Evolutionary conservation across 257 asterid genomes (phyloP), one percentile per base, ranked within the genome.

Genomic region (Nicotiana tomentosiformis): DNA sequence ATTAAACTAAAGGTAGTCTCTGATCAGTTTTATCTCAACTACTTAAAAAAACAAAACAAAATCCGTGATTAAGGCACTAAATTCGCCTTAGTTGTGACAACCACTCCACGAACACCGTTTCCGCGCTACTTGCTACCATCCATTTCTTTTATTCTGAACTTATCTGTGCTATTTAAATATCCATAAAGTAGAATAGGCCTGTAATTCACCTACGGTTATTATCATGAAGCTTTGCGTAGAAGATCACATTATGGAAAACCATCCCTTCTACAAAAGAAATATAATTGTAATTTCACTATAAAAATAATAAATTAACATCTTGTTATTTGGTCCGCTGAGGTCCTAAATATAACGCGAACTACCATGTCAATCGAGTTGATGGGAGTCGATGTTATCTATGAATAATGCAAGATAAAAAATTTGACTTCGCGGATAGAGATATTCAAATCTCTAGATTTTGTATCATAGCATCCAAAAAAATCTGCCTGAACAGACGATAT

Each of bases 101-200:
- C 61, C 39, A 72, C 61, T 72, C 79, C 79, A 72, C 79, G 23
- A 46, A 23, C 79, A 72, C 39, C 61, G 39, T 23, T 46, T 72
- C 61, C 61, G 0, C n/a, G 14, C 39, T 3, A 72, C 61, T 46
- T 23, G 10, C 61, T 72, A 72, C 5, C 8, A 1, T 10, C 10
- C 6, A 46, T 72, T 72, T 23, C 26, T 32, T 32, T 32, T 15
- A 16, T 49, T 72, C 15, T 20, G 14, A 23, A 20, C 14, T 12
- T 20, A 46, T 12, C 15, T 23, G 14, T 72, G 14, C 61, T 72
- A 6, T 23, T 72, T 23, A 72, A 72, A 49, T 46, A 23, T 72
- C 37, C 79, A 46, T 72, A 46, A 20, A 72, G 60, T 72, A 1
- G 37, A 12, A 43, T 72, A 20, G 33, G 33, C 15, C 5, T 69